Evolutionary conservation across 1,284 basidiomycete species (phyloP).

Genomic region (Cutaneotrichosporon sp.): DNA sequence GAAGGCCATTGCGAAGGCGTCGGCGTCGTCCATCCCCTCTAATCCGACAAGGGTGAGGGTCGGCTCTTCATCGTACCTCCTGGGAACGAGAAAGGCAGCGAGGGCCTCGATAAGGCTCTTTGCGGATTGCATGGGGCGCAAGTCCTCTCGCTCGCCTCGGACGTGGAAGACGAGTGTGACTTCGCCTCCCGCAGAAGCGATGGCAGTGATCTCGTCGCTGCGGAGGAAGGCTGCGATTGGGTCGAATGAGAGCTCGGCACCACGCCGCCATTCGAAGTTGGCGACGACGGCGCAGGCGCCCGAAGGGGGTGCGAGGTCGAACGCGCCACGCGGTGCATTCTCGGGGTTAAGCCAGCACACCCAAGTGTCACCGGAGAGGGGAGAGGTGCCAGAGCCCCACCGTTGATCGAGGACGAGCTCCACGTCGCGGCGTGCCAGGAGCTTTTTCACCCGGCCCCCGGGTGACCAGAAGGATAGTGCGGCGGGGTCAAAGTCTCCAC

Average conservation of each 20-base stretch:
- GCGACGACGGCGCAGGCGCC: background rate
- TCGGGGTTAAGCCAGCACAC: conserved; percentile 4
- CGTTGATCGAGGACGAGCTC: conserved; percentile 2
- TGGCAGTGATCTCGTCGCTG: background rate
- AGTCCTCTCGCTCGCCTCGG: background rate
- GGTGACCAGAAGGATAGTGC: conserved; percentile 1
- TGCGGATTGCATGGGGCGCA: background rate
- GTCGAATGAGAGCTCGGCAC: background rate
- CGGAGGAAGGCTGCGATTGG: background rate
- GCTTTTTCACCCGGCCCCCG: background rate
- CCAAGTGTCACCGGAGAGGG: conserved; percentile 2
- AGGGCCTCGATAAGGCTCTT: background rate
- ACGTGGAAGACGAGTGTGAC: conserved; percentile 5
- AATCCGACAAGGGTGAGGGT: background rate
- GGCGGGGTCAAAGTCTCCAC: background rate
- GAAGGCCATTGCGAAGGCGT: background rate
- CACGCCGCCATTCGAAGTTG: conserved; percentile 1
- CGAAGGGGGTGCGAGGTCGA: background rate
- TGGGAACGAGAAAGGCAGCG: background rate
- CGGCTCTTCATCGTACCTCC: background rate
- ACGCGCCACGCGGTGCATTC: background rate
- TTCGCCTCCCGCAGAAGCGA: background rate
- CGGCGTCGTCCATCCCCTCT: background rate
- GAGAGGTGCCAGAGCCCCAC: background rate
- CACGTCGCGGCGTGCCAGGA: background rate